Conservation (phyloP, 345 rosid species). For the Balakata baccata region DNA sequence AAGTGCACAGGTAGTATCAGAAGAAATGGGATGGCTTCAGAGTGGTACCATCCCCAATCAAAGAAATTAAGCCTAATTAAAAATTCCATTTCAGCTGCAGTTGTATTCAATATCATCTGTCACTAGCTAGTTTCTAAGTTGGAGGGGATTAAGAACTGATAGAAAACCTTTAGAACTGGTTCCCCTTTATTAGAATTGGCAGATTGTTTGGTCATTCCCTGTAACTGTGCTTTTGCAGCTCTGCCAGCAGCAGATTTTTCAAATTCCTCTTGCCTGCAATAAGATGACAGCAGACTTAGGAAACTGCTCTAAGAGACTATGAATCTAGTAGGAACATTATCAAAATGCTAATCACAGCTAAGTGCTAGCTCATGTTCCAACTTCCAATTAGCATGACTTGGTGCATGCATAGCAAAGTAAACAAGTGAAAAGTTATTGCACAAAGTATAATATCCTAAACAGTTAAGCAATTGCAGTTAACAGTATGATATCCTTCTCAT, state of each 20-base stretch:
- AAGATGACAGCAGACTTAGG: background rate
- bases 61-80: background rate
- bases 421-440: background rate
- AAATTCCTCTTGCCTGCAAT: constrained; percentile 73
- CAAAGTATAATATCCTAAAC: background rate
- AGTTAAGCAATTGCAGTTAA: background rate
- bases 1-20: background rate
- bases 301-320: background rate
- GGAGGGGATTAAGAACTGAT: background rate
- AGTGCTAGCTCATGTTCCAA: background rate
- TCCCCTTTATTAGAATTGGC: constrained; percentile 64
- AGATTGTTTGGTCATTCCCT: constrained; percentile 75
- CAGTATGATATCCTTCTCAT: background rate
- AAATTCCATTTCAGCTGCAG: background rate
- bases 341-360: background rate
- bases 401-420: background rate
- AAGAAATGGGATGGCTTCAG: background rate
- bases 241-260: constrained; percentile 90
- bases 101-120: background rate
- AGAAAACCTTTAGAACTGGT: constrained; percentile 77
- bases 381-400: background rate
- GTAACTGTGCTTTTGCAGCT: constrained; percentile 77
- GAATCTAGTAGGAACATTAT: background rate
- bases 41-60: background rate
- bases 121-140: background rate